Base-by-base conservation (phyloP, 108 stramenopile species). In the Nannochloropsis salina region DNA sequence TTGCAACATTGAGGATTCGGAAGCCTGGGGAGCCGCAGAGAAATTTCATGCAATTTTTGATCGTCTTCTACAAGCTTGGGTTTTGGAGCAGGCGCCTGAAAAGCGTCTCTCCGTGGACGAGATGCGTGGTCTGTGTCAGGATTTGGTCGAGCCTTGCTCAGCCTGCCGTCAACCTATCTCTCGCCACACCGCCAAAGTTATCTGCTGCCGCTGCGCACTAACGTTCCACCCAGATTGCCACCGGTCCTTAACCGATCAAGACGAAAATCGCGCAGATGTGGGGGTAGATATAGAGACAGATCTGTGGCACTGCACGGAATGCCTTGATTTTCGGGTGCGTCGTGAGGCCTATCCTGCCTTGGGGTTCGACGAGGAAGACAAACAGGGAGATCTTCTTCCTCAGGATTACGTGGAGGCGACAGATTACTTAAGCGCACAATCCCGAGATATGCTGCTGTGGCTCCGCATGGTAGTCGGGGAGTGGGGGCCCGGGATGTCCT, bases 21-120 rank as follows among this genome's bases (percentile, higher is more conserved):
- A 74, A n/a, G 61, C 61, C 61, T 74, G 61, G 61, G 61, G 61
- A 15, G 61, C 61, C 2, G 61, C 61, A 15, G 61, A 74, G 61
- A 74, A 74, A n/a, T 74, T 74, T n/a, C 61, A 74, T n/a, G 61
- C 61, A 15, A 74, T 74, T 1, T 74, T 74, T 74, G 61, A 74
- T n/a, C 61, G 61, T n/a, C 61, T 74, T 74, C 2, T 74, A n/a
- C 61, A 74, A n/a, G 61, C 61, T 74, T 74, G 61, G 61, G 61
- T 74, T 15, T 74, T 74, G 8, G 61, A 74, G 61, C 61, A 74
- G n/a, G 61, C 61, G n/a, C 61, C 61, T n/a, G 61, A 74, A n/a
- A 15, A n/a, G 2, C 61, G 61, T n/a, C 61, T 74, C 20, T 74
- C 61, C 61, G 20, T 74, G 4, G n/a, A n/a, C 2, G 20, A 74